Conservation (phyloP, 1,284 basidiomycete genomes). For the Leccinum glutinopallens region DNA sequence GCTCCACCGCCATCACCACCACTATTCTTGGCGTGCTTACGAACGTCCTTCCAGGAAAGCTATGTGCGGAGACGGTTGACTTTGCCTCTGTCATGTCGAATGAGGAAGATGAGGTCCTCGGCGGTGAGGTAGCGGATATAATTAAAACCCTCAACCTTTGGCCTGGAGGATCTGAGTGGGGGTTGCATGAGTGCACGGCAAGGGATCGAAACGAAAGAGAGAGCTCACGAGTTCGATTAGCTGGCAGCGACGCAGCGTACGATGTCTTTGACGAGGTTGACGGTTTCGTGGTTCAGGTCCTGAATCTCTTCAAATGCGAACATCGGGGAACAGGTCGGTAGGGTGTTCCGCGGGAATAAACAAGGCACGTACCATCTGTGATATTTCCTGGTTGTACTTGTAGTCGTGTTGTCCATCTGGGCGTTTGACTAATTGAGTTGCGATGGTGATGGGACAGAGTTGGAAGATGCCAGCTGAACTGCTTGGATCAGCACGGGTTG, state of each 20-base stretch:
- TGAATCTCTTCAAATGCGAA: too few species aligned
- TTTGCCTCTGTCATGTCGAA: slow-evolving; percentile 92
- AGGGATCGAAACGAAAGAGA: not conserved
- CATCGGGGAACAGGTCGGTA: slow-evolving; percentile 31
- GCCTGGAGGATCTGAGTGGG: slow-evolving; percentile 83
- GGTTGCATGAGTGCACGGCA: not conserved
- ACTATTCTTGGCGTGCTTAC: slow-evolving; percentile 92
- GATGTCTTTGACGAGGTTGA: slow-evolving; percentile 93
- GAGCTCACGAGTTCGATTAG: slow-evolving; percentile 82
- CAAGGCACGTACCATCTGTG: slow-evolving; percentile 57
- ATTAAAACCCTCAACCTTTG: slow-evolving; percentile 31
- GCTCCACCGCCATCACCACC: slow-evolving; percentile 77
- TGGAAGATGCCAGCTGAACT: too few species aligned
- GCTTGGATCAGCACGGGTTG: too few species aligned
- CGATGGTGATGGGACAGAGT: too few species aligned
- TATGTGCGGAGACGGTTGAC: slow-evolving; percentile 93
- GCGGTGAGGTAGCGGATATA: slow-evolving; percentile 80
- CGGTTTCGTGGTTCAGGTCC: slow-evolving; percentile 86
- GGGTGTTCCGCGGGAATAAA: not conserved
- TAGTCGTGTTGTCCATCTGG: slow-evolving; percentile 49
- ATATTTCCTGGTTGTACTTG: slow-evolving; percentile 74
- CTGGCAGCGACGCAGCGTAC: slow-evolving; percentile 91
- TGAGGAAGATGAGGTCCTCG: slow-evolving; percentile 96
- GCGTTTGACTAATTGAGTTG: slow-evolving; percentile 23
- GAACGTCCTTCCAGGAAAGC: slow-evolving; percentile 96